Evolutionary conservation across 73 alveolate species (phyloP).

Genomic region (Symbiodinium natans): DNA sequence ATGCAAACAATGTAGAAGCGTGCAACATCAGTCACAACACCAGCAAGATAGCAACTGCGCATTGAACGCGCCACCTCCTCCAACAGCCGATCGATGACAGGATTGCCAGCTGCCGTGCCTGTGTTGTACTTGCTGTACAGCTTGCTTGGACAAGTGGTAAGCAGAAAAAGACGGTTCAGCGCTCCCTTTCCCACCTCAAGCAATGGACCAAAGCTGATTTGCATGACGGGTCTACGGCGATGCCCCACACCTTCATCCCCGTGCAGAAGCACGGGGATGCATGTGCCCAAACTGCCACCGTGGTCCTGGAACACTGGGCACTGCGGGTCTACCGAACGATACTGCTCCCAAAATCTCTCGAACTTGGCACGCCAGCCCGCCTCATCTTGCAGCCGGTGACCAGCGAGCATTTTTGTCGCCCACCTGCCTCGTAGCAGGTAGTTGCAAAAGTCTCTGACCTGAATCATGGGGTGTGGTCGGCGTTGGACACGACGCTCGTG

Average conservation of each 20-base stretch:
- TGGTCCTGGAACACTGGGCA: neutral
- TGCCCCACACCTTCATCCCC: slow-evolving; percentile 89
- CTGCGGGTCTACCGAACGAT: neutral
- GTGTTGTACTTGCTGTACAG: slow-evolving; percentile 19
- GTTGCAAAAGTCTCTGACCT: neutral
- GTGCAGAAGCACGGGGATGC: slow-evolving; percentile 49
- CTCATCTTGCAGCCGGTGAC: neutral
- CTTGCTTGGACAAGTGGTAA: slow-evolving; percentile 27
- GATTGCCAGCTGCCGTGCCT: slow-evolving; percentile 17
- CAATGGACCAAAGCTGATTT: neutral
- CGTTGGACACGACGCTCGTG: too few species aligned
- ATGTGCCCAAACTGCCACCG: neutral
- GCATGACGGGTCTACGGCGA: slow-evolving; percentile 9
- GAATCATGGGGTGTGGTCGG: slow-evolving; percentile 17
- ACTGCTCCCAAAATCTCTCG: neutral
- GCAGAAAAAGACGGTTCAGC: neutral
- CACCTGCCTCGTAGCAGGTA: neutral
- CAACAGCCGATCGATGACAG: neutral
- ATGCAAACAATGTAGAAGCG: slow-evolving; percentile 3
- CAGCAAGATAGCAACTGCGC: neutral
- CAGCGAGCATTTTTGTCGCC: neutral
- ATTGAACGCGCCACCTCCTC: slow-evolving; percentile 14
- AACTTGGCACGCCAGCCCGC: neutral
- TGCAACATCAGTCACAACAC: neutral
- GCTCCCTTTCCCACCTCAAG: neutral